Evolutionary conservation across 495 filamentous ascomycete genomes (phyloP), one percentile per base, ranked within the genome.

Genomic region (Mytilinidion resinicola): DNA sequence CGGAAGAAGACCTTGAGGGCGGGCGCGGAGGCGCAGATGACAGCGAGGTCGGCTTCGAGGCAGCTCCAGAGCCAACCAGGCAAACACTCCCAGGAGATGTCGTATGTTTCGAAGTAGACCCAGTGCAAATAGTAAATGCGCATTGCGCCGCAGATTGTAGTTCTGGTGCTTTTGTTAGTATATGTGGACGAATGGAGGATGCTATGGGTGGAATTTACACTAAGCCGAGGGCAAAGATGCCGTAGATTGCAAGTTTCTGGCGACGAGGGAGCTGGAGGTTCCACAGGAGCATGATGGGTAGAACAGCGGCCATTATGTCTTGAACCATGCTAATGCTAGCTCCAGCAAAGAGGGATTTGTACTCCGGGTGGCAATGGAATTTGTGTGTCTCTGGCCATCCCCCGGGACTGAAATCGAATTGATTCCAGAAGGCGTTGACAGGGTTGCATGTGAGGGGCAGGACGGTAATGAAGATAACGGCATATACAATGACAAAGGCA

Each of bases 1-100:
- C 58, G 47, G 53, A 72, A 69, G 59, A 72, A 66, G 46, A 67
- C 64, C 14, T 70, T 68, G 6, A 70, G 56, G 4, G 66, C 66
- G 0, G 69, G 69, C 0, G 64, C 68, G n/a, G 57, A 69, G 0
- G 67, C 69, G 51, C 63, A 69, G 19, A 72, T 66, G 38, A 70
- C 60, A 6, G 54, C 69, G 4, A 72, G 64, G n/a, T 68, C 59
- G 11, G 60, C 48, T 60, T 72, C 69, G 12, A 72, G 1, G 9
- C 47, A 60, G 1, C 63, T 67, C 63, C 66, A 69, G 10, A 63
- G 33, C 66, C 63, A 68, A 3, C 51, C 54, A n/a, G 55, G 42
- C n/a, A 44, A 10, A n/a, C 54, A 59, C 8, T 30, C 51, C 65
- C 65, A 68, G 25, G 65, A 63, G 33, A 65, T 64, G 48, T 69